Evolutionary conservation across 257 asterid species (phyloP), one percentile per base, ranked within the genome.

Genomic region (Solanum raphanifolium): DNA sequence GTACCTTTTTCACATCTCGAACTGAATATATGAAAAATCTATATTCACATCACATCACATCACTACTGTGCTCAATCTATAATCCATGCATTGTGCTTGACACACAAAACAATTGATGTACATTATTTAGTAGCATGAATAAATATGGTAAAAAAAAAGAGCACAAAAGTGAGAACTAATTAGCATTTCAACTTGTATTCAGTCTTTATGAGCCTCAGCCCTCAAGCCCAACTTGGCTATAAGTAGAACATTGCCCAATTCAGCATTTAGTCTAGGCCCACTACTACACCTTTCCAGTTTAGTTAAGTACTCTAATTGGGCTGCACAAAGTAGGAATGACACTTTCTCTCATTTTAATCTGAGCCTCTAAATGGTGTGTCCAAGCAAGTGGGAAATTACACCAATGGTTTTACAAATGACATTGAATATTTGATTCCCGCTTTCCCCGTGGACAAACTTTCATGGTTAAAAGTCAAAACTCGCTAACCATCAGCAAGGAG

Each of bases 241-340:
- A 29, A 15, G 16, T 73, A 38, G 35, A 23, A n/a, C 23, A 38
- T 39, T n/a, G 60, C 83, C 83, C 58, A 38, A n/a, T 76, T 13
- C 58, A 36, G 84, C 62, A 41, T 78, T 32, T 78, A 41, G 62
- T 41, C 15, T 41, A 78, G 65, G 84, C 84, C 84, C 84, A 39
- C 25, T 78, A 78, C 65, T 4, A 41, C 5, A 35, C 62, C n/a
- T 43, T 25, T 38, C 83, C 34, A 38, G 58, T 76, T n/a, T 13
- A 38, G 18, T 76, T 13, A 76, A 76, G 18, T 12, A n/a, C 36
- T 39, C 21, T 78, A 41, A 35, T 78, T 78, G 62, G 62, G 84
- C 62, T 39, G 18, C 13, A 13, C 35, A 52, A 74, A 72, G 78
- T 75, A 43, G 83, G 86, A 92, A 88, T 55, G 84, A 78, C n/a